Base-by-base conservation (phyloP, 2,329 filamentous ascomycete species). In the Onygenales sp. region DNA sequence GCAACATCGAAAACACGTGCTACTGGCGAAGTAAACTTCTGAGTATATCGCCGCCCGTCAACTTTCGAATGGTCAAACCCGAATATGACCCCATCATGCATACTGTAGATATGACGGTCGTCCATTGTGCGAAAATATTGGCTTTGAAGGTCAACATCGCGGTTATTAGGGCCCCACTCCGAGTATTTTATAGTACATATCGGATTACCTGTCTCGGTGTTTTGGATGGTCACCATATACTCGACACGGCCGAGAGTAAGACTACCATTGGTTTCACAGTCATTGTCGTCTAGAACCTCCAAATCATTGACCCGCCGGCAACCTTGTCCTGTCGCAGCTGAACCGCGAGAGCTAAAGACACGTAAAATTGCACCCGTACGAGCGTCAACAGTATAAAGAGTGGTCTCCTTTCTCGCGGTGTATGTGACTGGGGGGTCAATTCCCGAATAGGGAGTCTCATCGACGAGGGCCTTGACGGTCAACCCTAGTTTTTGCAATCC, bases 101-200 rank as follows among this genome's bases (percentile, higher is more conserved):
- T 84, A 59, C 86, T 88, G 59, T 92, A 92, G 49, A 97, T 85
- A 70, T 97, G 96, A 56, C 86, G 87, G 60, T 87, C 84, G 67
- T 97, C 91, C 65, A 91, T 85, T 0, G 90, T 89, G 9, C 77
- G 73, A 11, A 80, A 80, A 64, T 97, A 93, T 65, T 97, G 89
- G 49, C 81, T 81, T 62, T 89, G 84, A 6, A 98, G 81, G 66
- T 98, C 93, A 58, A 82, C 82, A 68, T 98, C 92, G 56, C 85
- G 87, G 55, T 86, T 94, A 69, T 98, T 98, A 11, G 91, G 88
- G 0, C 84, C 85, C 93, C 93, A 98, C 68, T 98, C 93, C 9
- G 89, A 87, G 65, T 94, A 98, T 59, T 84, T 91, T 60, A 98
- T 81, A 0, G 88, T 95, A 63, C 90, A 95, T 57, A 98, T 86